Conservation (phyloP, 2,329 filamentous ascomycete genomes). For the Chrysosporium queenslandicum region DNA sequence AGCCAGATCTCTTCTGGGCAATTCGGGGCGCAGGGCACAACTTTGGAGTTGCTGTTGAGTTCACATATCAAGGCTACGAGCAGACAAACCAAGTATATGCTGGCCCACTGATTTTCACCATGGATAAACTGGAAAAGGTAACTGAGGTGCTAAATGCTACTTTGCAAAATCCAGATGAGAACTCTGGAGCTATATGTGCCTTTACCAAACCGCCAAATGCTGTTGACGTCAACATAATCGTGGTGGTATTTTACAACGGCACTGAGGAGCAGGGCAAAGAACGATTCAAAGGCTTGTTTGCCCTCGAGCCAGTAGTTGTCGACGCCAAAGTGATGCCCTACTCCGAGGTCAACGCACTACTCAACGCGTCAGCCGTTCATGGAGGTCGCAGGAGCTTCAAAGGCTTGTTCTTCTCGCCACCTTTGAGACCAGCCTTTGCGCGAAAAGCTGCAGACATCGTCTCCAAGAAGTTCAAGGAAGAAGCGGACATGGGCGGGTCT, state of each 20-base stretch:
- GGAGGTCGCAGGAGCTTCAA: conserved; percentile 30
- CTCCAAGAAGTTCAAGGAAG: conserved; percentile 19
- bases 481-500: conserved; percentile 22
- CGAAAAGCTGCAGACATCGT: conserved; percentile 24
- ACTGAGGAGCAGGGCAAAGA: conserved; percentile 25
- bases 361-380: conserved; percentile 24
- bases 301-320: conserved; percentile 27
- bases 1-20: conserved; percentile 44
- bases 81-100: conserved; percentile 28
- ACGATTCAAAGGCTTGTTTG: conserved; percentile 29
- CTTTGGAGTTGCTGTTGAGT: conserved; percentile 40
- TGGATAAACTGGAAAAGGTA: conserved; percentile 22
- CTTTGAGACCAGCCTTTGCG: conserved; percentile 27
- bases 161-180: conserved; percentile 17
- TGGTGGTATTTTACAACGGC: conserved; percentile 28
- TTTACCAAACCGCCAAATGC: conserved; percentile 21
- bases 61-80: conserved; percentile 30
- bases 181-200: conserved; percentile 19
- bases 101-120: conserved; percentile 24
- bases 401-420: conserved; percentile 33
- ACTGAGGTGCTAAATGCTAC: conserved; percentile 22
- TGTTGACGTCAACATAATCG: conserved; percentile 18
- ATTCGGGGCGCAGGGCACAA: conserved; percentile 39
- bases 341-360: conserved; percentile 27
- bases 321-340: conserved; percentile 31